Evolutionary conservation across 768 basidiomycete genomes (phyloP), one percentile per base, ranked within the genome.

Genomic region (Agrocybe pediades): DNA sequence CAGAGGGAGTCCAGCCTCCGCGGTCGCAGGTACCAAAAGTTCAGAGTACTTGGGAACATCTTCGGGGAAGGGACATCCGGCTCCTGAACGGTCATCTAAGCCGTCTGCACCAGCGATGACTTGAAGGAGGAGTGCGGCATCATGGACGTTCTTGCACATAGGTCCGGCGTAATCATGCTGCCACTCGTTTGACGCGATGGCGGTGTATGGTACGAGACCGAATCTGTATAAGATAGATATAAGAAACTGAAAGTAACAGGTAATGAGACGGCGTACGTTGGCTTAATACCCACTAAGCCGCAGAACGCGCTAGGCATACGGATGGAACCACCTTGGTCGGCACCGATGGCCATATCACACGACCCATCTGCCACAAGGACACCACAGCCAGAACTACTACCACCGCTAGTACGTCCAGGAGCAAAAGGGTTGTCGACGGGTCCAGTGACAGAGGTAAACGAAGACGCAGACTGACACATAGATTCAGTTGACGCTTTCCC

Each of bases 131-230:
- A 72, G 59, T 2, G 77, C 77, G 40, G 73, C 71, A 23, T 74
- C 74, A 36, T 71, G 63, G 1, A 78, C 74, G 9, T 64, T 73
- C 7, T 62, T 61, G 51, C 70, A 66, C 65, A 74, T 72, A 4
- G 72, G 70, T 30, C 78, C 77, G 9, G 72, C 70, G 42, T 75
- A 74, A 61, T 78, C 77, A 27, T 73, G 63, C 1, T 71, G 66
- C 25, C 71, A 64, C 36, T 76, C 73, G 23, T 68, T 70, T 6
- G 71, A 71, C 16, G 72, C 68, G n/a, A 78, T 73, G 1, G 75
- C 77, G 3, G 77, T 77, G 58, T 76, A 78, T 0, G 78, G 77
- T 0, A 79, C 74, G 9, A 80, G 67, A 3, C 78, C 78, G 45
- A 73, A 79, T 27, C 61, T 62, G 19, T 26, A 26, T 13, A 11